These are phyloP conservation scores for Neonectria ditissima DNA, from an alignment of 2,329 filamentous ascomycete genomes.

Conservation along the genomic window DNA sequence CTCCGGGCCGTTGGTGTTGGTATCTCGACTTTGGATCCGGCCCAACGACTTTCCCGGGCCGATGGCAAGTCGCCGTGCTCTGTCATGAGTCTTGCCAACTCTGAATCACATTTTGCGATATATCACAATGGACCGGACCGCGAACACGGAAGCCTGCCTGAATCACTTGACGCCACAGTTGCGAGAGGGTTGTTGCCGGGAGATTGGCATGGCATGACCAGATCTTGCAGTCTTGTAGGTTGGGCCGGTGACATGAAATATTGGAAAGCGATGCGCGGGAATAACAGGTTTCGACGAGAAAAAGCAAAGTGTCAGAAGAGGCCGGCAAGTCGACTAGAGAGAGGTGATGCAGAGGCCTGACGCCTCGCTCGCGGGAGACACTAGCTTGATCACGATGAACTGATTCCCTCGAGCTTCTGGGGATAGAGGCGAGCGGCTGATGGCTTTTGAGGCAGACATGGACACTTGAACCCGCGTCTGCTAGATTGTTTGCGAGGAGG, in stretches of 20 bases:
- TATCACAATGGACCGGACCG: conserved; percentile 7
- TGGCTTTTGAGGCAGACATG: conserved; percentile 7
- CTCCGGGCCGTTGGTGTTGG: neutral
- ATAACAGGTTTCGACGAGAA: neutral
- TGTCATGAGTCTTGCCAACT: neutral
- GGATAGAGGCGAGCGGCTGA: neutral
- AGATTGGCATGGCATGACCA: conserved; percentile 13
- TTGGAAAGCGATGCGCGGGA: neutral
- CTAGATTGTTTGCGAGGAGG: neutral
- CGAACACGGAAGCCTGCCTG: neutral
- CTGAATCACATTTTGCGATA: neutral
- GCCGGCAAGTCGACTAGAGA: neutral
- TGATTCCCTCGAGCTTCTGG: conserved; percentile 6
- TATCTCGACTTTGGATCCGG: neutral
- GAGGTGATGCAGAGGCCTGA: neutral
- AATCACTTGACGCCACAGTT: neutral
- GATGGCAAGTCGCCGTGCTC: neutral
- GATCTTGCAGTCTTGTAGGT: neutral
- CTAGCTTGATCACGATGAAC: conserved; percentile 12
- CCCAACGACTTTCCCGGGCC: neutral
- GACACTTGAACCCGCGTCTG: too few species aligned
- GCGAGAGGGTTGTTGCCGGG: conserved; percentile 11
- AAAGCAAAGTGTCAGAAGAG: conserved; percentile 14
- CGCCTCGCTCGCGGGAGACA: neutral
- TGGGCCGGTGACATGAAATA: neutral